A percentile compares a stretch with the other conserved stretches of the same genome.
These are phyloP conservation scores for Leptographium radiaticola DNA, from an alignment of 2,329 filamentous ascomycete species.

Conservation along the genomic window DNA sequence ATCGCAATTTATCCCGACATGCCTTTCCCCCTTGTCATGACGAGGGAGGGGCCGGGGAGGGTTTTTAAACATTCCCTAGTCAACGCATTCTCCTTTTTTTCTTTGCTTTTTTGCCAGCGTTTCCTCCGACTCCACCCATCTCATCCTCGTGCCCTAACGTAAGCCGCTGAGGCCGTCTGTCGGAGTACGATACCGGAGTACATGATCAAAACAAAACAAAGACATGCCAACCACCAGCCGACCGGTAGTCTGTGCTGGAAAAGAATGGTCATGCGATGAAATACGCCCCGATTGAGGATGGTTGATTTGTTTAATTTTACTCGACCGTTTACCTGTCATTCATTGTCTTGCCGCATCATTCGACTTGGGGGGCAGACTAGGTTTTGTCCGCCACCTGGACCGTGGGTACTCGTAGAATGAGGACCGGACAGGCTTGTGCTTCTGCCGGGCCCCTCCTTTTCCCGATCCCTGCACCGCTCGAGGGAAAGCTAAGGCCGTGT, in stretches of 20 bases:
- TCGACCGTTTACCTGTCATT: neutral
- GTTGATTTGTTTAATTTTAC: neutral
- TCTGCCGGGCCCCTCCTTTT: too few relatives aligned
- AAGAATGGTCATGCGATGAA: neutral
- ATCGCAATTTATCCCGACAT: neutral
- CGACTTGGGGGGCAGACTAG: too few relatives aligned
- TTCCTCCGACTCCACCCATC: neutral
- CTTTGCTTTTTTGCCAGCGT: neutral
- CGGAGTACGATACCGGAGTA: too few relatives aligned
- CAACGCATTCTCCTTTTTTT: neutral
- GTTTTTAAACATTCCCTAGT: neutral
- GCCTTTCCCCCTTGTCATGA: neutral
- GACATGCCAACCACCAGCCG: neutral
- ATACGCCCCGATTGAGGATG: neutral
- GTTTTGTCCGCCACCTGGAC: neutral
- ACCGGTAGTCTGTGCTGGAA: neutral
- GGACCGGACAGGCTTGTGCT: neutral
- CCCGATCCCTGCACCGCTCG: too few relatives aligned
- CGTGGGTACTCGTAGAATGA: neutral
- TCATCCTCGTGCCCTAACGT: neutral
- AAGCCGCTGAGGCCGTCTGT: neutral
- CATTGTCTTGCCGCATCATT: neutral
- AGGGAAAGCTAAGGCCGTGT: neutral
- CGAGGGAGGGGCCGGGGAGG: neutral
- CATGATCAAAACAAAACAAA: neutral